phyloP scores from a whole-genome alignment of 208 protist genomes.

The Willaertia magna region DNA sequence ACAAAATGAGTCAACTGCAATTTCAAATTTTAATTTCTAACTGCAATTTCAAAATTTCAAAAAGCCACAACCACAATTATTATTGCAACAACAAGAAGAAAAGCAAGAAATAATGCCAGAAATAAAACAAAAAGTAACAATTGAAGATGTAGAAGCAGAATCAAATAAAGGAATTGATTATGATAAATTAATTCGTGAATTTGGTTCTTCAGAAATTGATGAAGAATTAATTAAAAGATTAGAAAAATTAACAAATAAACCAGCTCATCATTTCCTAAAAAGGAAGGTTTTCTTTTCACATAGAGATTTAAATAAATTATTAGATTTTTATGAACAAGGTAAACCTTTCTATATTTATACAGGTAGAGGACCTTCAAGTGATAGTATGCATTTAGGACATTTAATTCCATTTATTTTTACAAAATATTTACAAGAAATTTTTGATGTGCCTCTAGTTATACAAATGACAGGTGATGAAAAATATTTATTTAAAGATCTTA shows the following conservation, averaged over 20 bases:
- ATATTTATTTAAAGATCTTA: constrained; percentile 89
- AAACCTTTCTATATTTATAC: constrained; percentile 97
- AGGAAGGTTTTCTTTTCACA: constrained; percentile 93
- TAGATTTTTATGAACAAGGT: constrained; percentile 66
- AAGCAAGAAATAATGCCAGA: no score
- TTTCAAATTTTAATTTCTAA: no score
- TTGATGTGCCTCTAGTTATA: constrained; percentile 90
- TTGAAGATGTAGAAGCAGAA: constrained; percentile 67
- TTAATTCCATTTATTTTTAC: constrained; percentile 96
- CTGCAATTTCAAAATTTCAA: no score
- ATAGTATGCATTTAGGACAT: constrained; percentile 94
- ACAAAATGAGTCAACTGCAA: no score
- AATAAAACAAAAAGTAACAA: constrained; percentile 43
- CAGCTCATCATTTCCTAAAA: constrained; percentile 72
- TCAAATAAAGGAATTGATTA: constrained; percentile 54
- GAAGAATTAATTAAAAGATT: constrained; percentile 58
- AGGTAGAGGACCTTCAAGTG: constrained; percentile 88
- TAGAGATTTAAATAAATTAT: constrained; percentile 77
- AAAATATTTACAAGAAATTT: constrained; percentile 91
- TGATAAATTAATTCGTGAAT: constrained; percentile 76
- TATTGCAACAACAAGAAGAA: no score
- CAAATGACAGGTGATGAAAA: constrained; percentile 99
- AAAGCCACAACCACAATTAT: no score
- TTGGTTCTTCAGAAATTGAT: constrained; percentile 67
- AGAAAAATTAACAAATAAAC: constrained; percentile 55